Base-by-base conservation (phyloP, 2,329 filamentous ascomycete genomes). In the Coniella vitis region DNA sequence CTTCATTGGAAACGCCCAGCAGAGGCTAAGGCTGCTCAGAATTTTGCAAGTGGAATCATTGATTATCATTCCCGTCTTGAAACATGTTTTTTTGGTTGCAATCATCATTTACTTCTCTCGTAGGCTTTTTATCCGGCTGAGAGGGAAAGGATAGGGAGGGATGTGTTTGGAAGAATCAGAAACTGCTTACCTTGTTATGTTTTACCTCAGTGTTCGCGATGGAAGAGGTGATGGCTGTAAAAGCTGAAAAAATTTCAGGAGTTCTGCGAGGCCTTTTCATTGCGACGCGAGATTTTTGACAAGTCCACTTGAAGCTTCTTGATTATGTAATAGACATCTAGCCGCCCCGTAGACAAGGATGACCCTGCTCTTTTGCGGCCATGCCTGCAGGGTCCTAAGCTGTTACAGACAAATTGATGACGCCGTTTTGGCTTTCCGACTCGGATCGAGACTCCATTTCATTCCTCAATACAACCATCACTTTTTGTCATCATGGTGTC, bases 41-140 rank as follows among this genome's bases (percentile, higher is more conserved):
- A 20, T 42, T 25, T 42, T 38, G 52, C 52, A 54, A 51, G 41
- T 61, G 56, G 60, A 64, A 63, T 66, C 65, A 67, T 56, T 39
- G 58, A 58, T 49, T 48, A 56, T 64, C 62, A 68, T 63, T 63
- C 62, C 61, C 63, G 64, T 67, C 65, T 66, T 66, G 63, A 66
- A 67, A 66, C 64, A 67, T 66, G 51, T 54, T 58, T 59, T 56
- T 51, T 41, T 39, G 51, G 41, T 51, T 49, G 48, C 42, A 52
- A 49, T 57, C 53, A 58, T 60, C 58, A 57, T 55, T 32, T 50
- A 29, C 37, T 31, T n/a, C 13, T 29, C 25, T 20, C 4, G 17
- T 19, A n/a, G n/a, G n/a, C n/a, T n/a, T n/a, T n/a, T n/a, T n/a
- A n/a, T n/a, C n/a, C n/a, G n/a, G n/a, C n/a, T n/a, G n/a, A n/a